Evolutionary conservation across 2,329 filamentous ascomycete species (phyloP), one percentile per base, ranked within the genome.

Genomic region (Calycina herbarum): DNA sequence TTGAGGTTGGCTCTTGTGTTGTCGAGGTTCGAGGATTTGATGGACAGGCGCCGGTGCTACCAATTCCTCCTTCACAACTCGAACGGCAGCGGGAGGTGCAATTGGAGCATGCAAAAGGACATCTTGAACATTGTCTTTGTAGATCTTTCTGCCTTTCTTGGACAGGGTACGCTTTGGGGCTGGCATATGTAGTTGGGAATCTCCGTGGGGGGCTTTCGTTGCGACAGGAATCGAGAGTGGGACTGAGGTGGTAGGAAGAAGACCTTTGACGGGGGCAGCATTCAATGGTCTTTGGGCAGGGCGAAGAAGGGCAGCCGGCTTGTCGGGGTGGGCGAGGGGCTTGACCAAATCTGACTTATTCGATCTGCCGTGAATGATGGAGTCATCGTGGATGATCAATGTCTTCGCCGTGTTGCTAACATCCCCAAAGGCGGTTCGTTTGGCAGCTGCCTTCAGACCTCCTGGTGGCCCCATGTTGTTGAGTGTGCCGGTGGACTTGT

Each of bases 341-440:
- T 77, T 74, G 29, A 73, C 57, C 33, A 68, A 65, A 29, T 73
- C 72, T 24, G 57, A 57, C 8, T 69, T 65, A 42, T 62, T 64
- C 24, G 79, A 78, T 75, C 85, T 86, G 66, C 78, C 79, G 33
- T 76, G 71, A 31, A 86, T 74, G 62, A 79, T 80, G 45, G 81
- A 81, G 72, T 90, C 87, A 76, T 90, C 87, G 72, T 86, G 85
- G 61, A 75, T 78, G 20, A 77, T 75, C 38, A 76, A 66, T 38
- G 73, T 67, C 68, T 79, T 79, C 42, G 75, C 62, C 0, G 84
- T 88, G 74, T 94, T 94, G 82, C 91, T 95, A 68, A 95, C 85
- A 76, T 96, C 93, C 60, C 86, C 91, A 78, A 96, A 93, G 13
- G 88, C 92, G 68, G 89, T 88, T 71, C 93, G 88, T 81, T 94